Percentiles rank a stretch among this genome's conserved stretches.
Evolutionary conservation across 2,329 filamentous ascomycete genomes (phyloP).

Genomic region (Diaporthe ampelina): DNA sequence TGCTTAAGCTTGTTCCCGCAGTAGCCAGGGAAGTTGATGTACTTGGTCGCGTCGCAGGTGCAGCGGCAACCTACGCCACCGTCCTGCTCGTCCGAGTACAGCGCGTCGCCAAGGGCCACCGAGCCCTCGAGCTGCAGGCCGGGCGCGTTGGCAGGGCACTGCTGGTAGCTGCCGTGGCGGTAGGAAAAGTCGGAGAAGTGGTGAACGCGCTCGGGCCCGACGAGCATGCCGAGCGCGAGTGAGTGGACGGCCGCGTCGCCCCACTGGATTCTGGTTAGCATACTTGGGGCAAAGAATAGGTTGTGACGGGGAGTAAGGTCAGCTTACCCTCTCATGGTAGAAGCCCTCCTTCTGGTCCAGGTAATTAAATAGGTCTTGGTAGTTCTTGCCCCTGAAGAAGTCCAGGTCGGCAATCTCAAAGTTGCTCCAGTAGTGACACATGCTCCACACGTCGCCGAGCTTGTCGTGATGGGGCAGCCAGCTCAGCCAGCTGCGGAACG

Average conservation of each 20-base stretch:
- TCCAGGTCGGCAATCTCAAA: conserved; percentile 63
- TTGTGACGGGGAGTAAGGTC: not conserved
- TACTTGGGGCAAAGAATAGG: not conserved
- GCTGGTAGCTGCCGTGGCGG: conserved; percentile 52
- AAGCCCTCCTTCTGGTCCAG: conserved; percentile 59
- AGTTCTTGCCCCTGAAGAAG: conserved; percentile 57
- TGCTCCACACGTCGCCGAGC: conserved; percentile 58
- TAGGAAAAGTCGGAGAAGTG: conserved; percentile 61
- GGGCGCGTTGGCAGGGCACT: conserved; percentile 54
- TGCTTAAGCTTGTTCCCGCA: conserved; percentile 56
- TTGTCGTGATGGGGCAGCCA: conserved; percentile 55
- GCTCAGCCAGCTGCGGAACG: conserved; percentile 54
- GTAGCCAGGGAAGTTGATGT: conserved; percentile 51
- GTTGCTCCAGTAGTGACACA: conserved; percentile 64
- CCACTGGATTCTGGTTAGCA: conserved; percentile 50
- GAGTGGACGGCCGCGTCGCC: conserved; percentile 61
- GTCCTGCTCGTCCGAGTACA: conserved; percentile 41
- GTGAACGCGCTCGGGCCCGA: conserved; percentile 56
- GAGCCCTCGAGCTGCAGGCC: conserved; percentile 53
- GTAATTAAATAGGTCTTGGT: conserved; percentile 57
- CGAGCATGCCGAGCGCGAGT: conserved; percentile 58
- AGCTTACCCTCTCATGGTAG: conserved; percentile 58
- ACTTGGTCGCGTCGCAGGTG: conserved; percentile 53
- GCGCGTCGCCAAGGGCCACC: conserved; percentile 46
- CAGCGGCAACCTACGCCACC: conserved; percentile 59